A percentile compares a stretch with the other conserved stretches of the same genome.
These are phyloP conservation scores for Salix dunnii DNA, from an alignment of 345 rosid genomes.

Conservation along the genomic window DNA sequence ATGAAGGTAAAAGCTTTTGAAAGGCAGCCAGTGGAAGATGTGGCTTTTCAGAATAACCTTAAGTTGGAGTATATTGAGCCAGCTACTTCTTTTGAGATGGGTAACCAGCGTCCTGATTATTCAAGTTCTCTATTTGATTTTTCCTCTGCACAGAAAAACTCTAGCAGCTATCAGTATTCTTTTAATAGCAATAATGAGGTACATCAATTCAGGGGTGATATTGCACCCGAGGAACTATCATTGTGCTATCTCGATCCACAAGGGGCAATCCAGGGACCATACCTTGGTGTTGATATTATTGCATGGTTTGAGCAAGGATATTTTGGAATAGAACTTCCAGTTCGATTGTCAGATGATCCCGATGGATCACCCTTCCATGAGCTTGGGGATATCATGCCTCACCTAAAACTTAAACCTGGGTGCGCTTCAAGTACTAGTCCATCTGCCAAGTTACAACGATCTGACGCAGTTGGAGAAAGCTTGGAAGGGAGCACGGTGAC, in stretches of 20 bases:
- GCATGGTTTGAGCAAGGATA: constrained; percentile 30
- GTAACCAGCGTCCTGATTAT: constrained; percentile 13
- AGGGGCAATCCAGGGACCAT: constrained; percentile 23
- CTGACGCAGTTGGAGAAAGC: constrained; percentile 23
- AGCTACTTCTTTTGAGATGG: not conserved
- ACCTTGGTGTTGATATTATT: constrained; percentile 26
- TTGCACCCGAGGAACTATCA: constrained; percentile 9
- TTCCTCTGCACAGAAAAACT: constrained; percentile 35
- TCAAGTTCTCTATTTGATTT: constrained; percentile 8
- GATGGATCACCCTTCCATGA: constrained; percentile 19
- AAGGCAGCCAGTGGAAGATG: constrained; percentile 13
- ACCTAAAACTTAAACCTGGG: constrained; percentile 13
- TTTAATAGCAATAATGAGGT: too few relatives aligned
- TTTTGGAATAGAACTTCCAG: constrained; percentile 29
- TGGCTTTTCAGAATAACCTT: not conserved
- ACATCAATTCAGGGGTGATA: too few relatives aligned
- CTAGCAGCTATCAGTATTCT: too few relatives aligned
- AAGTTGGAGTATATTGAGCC: constrained; percentile 1
- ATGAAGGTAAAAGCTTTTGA: constrained; percentile 20
- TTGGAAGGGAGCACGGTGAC: constrained; percentile 16
- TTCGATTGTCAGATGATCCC: constrained; percentile 22
- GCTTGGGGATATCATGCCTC: constrained; percentile 25
- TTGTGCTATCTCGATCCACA: constrained; percentile 23
- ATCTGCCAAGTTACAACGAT: constrained; percentile 3
- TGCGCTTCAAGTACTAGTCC: constrained; percentile 2